These are phyloP conservation scores for Apiospora sp. DNA, from an alignment of 2,329 filamentous ascomycete genomes.

Conservation along the genomic window DNA sequence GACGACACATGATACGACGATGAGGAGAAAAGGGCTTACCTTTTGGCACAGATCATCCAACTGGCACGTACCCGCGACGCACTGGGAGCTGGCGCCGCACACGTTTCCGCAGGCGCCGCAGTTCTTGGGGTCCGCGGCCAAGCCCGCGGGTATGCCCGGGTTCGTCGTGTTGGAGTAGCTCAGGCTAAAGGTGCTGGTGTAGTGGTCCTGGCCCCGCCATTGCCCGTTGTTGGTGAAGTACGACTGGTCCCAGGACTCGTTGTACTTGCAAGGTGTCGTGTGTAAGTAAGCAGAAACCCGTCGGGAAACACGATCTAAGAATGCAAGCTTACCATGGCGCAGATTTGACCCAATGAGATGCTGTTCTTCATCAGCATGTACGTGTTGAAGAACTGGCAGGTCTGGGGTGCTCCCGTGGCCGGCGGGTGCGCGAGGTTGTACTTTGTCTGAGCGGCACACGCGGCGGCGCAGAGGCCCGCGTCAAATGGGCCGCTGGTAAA, in stretches of 20 bases:
- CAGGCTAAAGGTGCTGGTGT: slow-evolving; percentile 40
- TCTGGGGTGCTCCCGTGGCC: slow-evolving; percentile 32
- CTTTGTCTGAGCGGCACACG: slow-evolving; percentile 39
- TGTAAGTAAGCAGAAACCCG: neutral
- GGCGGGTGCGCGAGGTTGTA: slow-evolving; percentile 39
- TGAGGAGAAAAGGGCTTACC: no score
- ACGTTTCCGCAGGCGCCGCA: no score
- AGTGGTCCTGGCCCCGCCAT: slow-evolving; percentile 40
- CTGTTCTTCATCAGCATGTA: slow-evolving; percentile 39
- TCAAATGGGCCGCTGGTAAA: slow-evolving; percentile 40
- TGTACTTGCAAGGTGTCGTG: slow-evolving; percentile 11
- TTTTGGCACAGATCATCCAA: no score
- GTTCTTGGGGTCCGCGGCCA: no score
- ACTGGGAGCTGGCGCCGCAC: no score
- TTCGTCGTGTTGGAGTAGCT: slow-evolving; percentile 32
- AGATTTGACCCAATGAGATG: slow-evolving; percentile 38
- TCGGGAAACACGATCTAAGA: no score
- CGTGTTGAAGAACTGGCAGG: slow-evolving; percentile 39
- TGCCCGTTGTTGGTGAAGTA: slow-evolving; percentile 28
- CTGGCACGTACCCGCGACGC: no score
- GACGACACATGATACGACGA: no score
- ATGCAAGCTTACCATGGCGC: slow-evolving; percentile 27
- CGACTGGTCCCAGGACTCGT: slow-evolving; percentile 32
- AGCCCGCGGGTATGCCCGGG: slow-evolving; percentile 24
- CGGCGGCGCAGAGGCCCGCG: slow-evolving; percentile 39